Evolutionary conservation across 331 rosid genomes (phyloP).

Genomic region (Prunus yedoensis): DNA sequence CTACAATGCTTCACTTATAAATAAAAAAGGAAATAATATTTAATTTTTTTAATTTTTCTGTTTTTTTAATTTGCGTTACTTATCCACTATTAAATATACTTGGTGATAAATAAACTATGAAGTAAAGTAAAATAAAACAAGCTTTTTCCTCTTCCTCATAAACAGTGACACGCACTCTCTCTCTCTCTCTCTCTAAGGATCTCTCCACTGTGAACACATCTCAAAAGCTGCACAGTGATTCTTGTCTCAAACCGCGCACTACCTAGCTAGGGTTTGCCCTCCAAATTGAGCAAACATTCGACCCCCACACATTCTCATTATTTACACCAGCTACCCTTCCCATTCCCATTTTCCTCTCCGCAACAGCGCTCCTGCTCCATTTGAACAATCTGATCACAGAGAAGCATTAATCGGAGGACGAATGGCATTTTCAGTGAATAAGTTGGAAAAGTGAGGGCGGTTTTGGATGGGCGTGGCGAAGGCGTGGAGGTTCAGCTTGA

Average conservation of each 20-base stretch:
- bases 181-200: background rate
- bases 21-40: too few relatives aligned
- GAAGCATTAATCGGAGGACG: background rate
- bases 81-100: background rate
- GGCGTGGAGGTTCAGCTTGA: conserved; percentile 56
- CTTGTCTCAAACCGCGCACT: conserved; percentile 6
- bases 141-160: background rate
- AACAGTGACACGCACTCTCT: background rate
- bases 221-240: conserved; percentile 9
- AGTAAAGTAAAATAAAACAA: background rate
- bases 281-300: background rate
- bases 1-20: too few relatives aligned
- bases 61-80: too few relatives aligned
- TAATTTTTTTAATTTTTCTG: too few relatives aligned
- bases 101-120: background rate
- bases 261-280: background rate
- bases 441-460: conserved; percentile 34
- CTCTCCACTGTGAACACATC: background rate
- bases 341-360: background rate
- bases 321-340: background rate
- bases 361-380: background rate
- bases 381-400: conserved; percentile 1
- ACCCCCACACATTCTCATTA: background rate
- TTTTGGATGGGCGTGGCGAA: conserved; percentile 63
- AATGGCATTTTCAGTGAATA: conserved; percentile 34